Percentiles rank a stretch among this genome's conserved stretches.
phyloP scores from a whole-genome alignment of 225 moss, liverwort and hornwort species.

The Straminergon stramineum region DNA sequence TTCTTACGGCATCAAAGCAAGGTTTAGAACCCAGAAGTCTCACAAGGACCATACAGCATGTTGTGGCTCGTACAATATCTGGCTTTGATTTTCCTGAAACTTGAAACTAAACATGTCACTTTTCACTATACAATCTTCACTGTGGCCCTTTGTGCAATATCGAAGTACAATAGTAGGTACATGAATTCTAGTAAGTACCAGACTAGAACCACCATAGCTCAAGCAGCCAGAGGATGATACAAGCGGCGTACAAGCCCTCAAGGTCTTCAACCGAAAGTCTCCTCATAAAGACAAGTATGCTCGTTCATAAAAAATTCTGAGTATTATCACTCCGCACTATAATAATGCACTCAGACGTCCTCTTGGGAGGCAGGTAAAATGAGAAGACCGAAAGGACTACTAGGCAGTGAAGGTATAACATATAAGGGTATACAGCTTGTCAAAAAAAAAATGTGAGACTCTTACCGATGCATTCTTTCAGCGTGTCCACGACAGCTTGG shows the following conservation, averaged over 20 bases:
- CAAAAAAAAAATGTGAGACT: neutral
- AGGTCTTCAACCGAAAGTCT: neutral
- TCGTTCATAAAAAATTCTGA: neutral
- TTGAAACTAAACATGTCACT: slow-evolving; percentile 4
- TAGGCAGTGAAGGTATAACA: neutral
- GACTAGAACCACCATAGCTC: neutral
- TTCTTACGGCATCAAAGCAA: slow-evolving; percentile 80
- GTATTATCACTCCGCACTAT: neutral
- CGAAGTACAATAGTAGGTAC: neutral
- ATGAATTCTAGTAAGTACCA: neutral
- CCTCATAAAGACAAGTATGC: neutral
- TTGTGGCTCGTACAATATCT: slow-evolving; percentile 70
- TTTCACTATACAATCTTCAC: neutral
- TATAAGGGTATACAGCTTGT: neutral
- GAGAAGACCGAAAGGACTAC: neutral
- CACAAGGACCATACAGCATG: slow-evolving; percentile 89
- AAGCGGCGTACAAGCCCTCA: neutral
- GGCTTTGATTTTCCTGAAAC: slow-evolving; percentile 64
- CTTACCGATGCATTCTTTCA: slow-evolving; percentile 91
- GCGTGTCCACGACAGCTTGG: slow-evolving; percentile 75
- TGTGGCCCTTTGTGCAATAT: neutral
- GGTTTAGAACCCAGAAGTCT: slow-evolving; percentile 75
- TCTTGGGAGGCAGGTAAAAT: neutral
- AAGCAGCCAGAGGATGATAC: neutral
- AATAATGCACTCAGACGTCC: neutral